phyloP scores from a whole-genome alignment of 306 rosid species.

The Mimosa pudica region DNA sequence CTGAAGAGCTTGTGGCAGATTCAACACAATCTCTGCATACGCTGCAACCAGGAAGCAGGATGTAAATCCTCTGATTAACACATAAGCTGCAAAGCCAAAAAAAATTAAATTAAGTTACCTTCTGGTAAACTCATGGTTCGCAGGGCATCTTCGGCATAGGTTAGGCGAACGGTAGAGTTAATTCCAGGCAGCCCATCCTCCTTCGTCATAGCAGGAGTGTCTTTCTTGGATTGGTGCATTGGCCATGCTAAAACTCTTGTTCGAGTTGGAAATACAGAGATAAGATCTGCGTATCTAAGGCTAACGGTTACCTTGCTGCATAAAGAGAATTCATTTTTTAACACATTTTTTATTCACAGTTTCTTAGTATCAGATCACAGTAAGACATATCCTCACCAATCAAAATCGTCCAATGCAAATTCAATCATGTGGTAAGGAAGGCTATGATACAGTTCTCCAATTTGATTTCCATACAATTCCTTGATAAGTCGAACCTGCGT shows the following conservation, averaged over 20 bases:
- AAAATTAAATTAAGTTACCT: slow-evolving; percentile 37
- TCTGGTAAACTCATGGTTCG: slow-evolving; percentile 62
- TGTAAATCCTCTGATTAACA: background rate
- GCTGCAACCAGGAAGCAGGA: slow-evolving; percentile 42
- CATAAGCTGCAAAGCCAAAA: background rate
- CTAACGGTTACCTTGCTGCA: slow-evolving; percentile 70
- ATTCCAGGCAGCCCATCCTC: slow-evolving; percentile 42
- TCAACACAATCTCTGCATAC: slow-evolving; percentile 74
- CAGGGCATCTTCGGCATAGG: slow-evolving; percentile 69
- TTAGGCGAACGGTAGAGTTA: slow-evolving; percentile 50
- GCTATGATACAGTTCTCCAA: slow-evolving; percentile 59
- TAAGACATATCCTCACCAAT: slow-evolving; percentile 47
- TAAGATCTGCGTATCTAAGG: slow-evolving; percentile 63
- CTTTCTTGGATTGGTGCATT: slow-evolving; percentile 47
- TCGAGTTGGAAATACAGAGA: slow-evolving; percentile 59
- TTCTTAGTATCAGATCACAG: slow-evolving; percentile 1
- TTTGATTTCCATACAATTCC: slow-evolving; percentile 74
- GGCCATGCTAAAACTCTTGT: slow-evolving; percentile 71
- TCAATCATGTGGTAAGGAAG: slow-evolving; percentile 63
- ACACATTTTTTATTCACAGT: background rate
- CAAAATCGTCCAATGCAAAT: slow-evolving; percentile 57
- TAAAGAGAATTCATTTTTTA: slow-evolving; percentile 35
- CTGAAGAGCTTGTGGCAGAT: slow-evolving; percentile 57
- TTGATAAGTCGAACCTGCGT: slow-evolving; percentile 68
- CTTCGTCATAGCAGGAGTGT: slow-evolving; percentile 42